phyloP scores from a whole-genome alignment of 805 yeast species.

The Jamesozyma gamospora region DNA sequence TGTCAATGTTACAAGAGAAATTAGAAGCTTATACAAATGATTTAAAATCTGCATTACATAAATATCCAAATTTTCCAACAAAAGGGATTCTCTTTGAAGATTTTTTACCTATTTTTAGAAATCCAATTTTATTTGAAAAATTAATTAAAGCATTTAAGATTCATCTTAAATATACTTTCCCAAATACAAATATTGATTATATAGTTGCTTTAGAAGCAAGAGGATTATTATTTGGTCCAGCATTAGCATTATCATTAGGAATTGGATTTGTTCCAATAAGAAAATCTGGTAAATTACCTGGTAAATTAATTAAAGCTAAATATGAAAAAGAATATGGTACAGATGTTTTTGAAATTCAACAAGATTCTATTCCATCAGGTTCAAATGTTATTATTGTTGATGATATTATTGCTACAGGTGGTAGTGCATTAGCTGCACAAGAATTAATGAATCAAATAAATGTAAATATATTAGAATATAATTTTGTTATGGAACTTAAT shows the following conservation, averaged over 20 bases:
- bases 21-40: constrained; percentile 22
- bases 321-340: constrained; percentile 87
- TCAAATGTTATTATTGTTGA: constrained; percentile 80
- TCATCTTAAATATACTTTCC: constrained; percentile 50
- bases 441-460: constrained; percentile 57
- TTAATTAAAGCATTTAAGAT: constrained; percentile 71
- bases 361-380: constrained; percentile 67
- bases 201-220: constrained; percentile 91
- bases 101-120: constrained; percentile 83
- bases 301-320: constrained; percentile 57
- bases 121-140: constrained; percentile 69
- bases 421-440: constrained; percentile 89
- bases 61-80: constrained; percentile 87
- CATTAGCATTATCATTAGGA: constrained; percentile 77
- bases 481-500: constrained; percentile 86
- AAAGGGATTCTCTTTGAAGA: constrained; percentile 92
- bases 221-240: constrained; percentile 92
- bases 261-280: constrained; percentile 95
- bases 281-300: constrained; percentile 92
- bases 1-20: constrained; percentile 1
- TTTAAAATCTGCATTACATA: constrained; percentile 46
- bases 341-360: constrained; percentile 81
- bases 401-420: constrained; percentile 96
- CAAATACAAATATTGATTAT: constrained; percentile 61
- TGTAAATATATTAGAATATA: constrained; percentile 66